Base-by-base conservation (phyloP, 2,329 filamentous ascomycete genomes). In the Colletotrichum noveboracense region DNA sequence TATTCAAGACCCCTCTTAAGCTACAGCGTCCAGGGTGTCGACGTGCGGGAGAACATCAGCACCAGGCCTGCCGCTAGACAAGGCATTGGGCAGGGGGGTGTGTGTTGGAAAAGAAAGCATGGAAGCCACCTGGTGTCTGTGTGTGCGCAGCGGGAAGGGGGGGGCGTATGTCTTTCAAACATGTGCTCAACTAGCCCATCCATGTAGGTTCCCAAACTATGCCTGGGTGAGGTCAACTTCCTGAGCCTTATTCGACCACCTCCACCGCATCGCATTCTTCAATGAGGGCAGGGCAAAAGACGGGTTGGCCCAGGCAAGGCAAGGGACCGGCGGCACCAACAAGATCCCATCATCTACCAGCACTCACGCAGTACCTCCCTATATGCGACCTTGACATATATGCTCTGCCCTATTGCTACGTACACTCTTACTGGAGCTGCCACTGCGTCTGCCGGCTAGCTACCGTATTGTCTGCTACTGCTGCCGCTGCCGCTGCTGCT, bases 141-240 rank as follows among this genome's bases (percentile, higher is more conserved):
- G 71, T 70, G 71, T 56, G 69, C n/a, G 32, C 55, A 58, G 38
- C 64, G 64, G 56, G 69, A 56, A 32, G 48, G 62, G 48, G 48
- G 56, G 74, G 74, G 74, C 32, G 71, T 70, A 71, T 77, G 58
- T 67, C 60, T 72, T 77, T 67, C 68, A 72, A 70, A 78, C 75
- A 78, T 77, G 66, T 61, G 72, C 68, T 72, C 62, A 74, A 76
- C 64, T 74, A 21, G 18, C 65, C 61, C 28, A 75, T 58, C 72
- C 71, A 75, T 77, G 75, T 72, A 70, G 66, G 67, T 77, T 77
- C 62, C 72, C 72, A 77, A 75, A 75, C 75, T 62, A 77, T 71
- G 67, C 67, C 66, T 68, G 52, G 62, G 36, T 56, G 64, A 75
- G 74, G 75, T 75, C 64, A 43, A 60, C 73, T 75, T 66, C 30